Conservation (phyloP, 2,329 filamentous ascomycete genomes). For the Fusarium euwallaceae region DNA sequence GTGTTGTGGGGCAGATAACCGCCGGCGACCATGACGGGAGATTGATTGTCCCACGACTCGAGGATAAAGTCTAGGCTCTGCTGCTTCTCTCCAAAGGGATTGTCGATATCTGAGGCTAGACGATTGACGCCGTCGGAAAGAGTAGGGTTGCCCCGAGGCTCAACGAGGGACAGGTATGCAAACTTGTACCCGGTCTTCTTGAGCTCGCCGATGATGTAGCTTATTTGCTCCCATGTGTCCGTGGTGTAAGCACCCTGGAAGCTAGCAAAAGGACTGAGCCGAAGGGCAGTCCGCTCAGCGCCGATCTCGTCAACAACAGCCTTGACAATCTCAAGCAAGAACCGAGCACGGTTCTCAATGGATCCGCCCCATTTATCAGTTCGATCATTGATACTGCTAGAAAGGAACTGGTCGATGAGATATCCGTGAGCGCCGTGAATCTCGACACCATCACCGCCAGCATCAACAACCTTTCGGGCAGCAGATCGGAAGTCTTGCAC, state of each 20-base stretch:
- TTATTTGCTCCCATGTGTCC: constrained; percentile 48
- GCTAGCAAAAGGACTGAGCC: constrained; percentile 65
- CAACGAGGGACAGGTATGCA: constrained; percentile 55
- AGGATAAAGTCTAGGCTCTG: constrained; percentile 54
- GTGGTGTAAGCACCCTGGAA: constrained; percentile 46
- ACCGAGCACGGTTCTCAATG: constrained; percentile 65
- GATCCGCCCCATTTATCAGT: constrained; percentile 68
- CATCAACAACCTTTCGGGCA: constrained; percentile 68
- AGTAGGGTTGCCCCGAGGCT: constrained; percentile 54
- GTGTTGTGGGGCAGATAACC: constrained; percentile 47
- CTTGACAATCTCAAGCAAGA: constrained; percentile 64
- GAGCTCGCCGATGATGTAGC: constrained; percentile 45
- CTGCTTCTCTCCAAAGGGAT: constrained; percentile 32
- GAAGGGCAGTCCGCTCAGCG: constrained; percentile 63
- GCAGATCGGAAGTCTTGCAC: constrained; percentile 72
- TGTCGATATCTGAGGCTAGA: constrained; percentile 5
- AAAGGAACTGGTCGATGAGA: constrained; percentile 74
- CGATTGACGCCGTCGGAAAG: constrained; percentile 45
- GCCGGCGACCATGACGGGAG: constrained; percentile 51
- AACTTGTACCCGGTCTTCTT: constrained; percentile 45
- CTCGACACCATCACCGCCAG: constrained; percentile 80
- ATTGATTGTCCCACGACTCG: constrained; percentile 50
- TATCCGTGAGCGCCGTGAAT: constrained; percentile 70
- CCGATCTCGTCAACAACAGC: constrained; percentile 60
- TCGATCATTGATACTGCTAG: constrained; percentile 62